Base-by-base conservation (phyloP, 495 filamentous ascomycete species). In the Xylaria venustula region DNA sequence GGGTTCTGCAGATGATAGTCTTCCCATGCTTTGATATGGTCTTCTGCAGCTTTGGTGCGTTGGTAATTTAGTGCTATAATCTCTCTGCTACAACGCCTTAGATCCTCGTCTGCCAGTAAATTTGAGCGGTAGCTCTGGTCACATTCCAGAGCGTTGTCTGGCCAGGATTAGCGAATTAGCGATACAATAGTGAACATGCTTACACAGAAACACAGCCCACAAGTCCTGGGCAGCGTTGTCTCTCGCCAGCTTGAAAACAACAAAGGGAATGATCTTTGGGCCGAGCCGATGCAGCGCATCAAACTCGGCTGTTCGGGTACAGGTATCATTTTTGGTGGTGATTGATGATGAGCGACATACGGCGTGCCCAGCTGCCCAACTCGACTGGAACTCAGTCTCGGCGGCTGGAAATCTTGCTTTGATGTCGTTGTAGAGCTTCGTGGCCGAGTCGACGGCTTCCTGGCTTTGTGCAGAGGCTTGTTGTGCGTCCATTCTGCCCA, bases 201-300 rank as follows among this genome's bases (percentile, higher is more conserved):
- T 55, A 62, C 60, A 62, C 14, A 62, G 60, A 56, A 55, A 46
- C 1, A 62, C 52, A 20, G 60, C 60, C 51, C 51, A 45, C 42
- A 45, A 45, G 42, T 45, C 42, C 42, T 45, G 42, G 14, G 6
- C 42, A 7, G 15, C 48, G 5, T 20, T 42, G 44, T 55, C 50
- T 7, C 55, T 37, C 3, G 52, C 41, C 2, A 62, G n/a, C 28
- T 62, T 26, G 50, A 56, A 62, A 6, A 62, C 51, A 9, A 57
- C 60, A 12, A 62, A 36, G 7, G 50, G 52, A 17, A 62, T 62
- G 51, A 62, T 62, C 34, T 62, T 55, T 19, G 60, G 60, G 2
- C 60, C 52, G 8, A 62, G 60, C n/a, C 40, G 28, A 14, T 36
- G 15, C 2, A 57, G 60, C 22, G 51, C 30, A n/a, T 30, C 22